Percentiles rank a stretch among this genome's conserved stretches.
Conservation (phyloP, 345 rosid species). For the Brassica incana region DNA sequence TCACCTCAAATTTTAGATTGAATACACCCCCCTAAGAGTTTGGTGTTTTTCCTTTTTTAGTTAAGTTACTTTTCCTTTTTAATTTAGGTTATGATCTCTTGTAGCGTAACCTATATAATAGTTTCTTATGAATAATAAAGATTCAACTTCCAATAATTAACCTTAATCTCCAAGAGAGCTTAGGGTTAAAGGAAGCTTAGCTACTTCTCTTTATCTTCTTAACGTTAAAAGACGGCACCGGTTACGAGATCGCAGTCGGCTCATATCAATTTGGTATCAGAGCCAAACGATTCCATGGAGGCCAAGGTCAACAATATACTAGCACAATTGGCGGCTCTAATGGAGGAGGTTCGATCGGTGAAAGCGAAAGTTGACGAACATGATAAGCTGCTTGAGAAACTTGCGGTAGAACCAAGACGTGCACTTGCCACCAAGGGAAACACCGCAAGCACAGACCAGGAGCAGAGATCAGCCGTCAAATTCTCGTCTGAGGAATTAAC, state of each 20-base stretch:
- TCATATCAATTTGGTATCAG: background rate
- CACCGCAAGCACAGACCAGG: too few relatives aligned
- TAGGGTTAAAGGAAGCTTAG: background rate
- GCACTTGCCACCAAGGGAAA: too few relatives aligned
- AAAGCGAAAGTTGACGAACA: too few relatives aligned
- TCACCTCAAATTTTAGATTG: too few relatives aligned
- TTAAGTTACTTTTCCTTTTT: background rate
- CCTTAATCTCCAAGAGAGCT: background rate
- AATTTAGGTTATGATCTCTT: background rate
- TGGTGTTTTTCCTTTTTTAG: background rate
- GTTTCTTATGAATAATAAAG: background rate
- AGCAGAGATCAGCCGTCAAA: too few relatives aligned
- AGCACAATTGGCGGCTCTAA: too few relatives aligned
- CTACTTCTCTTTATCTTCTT: too few relatives aligned
- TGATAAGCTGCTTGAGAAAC: background rate
- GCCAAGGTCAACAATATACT: background rate
- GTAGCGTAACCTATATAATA: background rate
- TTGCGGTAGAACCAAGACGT: too few relatives aligned
- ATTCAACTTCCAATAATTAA: background rate
- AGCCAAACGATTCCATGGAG: background rate
- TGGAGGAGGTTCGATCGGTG: too few relatives aligned
- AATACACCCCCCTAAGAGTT: background rate
- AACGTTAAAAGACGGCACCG: background rate
- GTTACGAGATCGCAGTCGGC: background rate
- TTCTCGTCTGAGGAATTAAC: too few relatives aligned